A percentile compares a stretch with the other conserved stretches of the same genome.
Evolutionary conservation across 352 stramenopile genomes (phyloP).

Genomic region (Blastocystis sp.): DNA sequence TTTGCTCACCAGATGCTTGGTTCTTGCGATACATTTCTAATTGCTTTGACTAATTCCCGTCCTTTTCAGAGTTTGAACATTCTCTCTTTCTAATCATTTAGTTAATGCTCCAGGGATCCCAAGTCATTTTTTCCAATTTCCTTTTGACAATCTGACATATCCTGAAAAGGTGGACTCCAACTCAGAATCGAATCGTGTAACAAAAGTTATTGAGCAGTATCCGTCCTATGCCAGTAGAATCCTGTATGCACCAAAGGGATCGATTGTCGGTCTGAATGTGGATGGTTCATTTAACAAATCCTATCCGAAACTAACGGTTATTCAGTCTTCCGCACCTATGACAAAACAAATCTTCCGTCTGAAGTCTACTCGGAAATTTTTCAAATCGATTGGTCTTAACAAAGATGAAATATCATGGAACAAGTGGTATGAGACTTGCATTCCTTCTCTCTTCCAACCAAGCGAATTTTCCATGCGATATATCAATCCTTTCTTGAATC

Average conservation of each 20-base stretch:
- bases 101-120: conserved; percentile 38
- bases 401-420: background rate
- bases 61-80: background rate
- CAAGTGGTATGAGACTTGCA: background rate
- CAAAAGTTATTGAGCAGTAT: background rate
- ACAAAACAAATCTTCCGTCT: background rate
- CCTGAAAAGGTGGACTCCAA: background rate
- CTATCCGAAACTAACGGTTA: background rate
- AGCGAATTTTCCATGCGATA: conserved; percentile 1
- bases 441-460: conserved; percentile 7
- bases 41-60: background rate
- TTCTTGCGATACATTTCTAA: background rate
- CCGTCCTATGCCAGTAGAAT: background rate
- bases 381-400: background rate
- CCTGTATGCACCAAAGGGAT: background rate
- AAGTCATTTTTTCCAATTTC: conserved; percentile 54
- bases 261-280: background rate
- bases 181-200: conserved; percentile 13
- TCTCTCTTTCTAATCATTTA: background rate
- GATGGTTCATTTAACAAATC: conserved; percentile 20
- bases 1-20: conserved; percentile 23
- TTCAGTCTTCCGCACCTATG: background rate
- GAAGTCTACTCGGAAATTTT: background rate
- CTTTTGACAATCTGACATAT: conserved; percentile 35
- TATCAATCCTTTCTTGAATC: background rate